Evolutionary conservation across 1,139 yeast species (phyloP).

Genomic region (Blastobotrys apis): DNA sequence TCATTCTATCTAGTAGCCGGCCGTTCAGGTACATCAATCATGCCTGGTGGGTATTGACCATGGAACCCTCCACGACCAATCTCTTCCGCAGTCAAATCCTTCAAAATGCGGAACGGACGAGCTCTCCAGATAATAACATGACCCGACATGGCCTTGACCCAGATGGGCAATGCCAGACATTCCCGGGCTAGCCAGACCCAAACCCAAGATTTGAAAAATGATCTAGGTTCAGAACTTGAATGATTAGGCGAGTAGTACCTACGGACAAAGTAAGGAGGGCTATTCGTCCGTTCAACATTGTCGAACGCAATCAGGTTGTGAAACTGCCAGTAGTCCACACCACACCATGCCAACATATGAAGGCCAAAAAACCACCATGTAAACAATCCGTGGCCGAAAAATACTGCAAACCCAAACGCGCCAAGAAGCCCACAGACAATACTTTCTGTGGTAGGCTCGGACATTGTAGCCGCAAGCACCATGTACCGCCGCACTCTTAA

Average conservation of each 20-base stretch:
- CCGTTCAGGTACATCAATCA: not conserved
- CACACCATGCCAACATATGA: slow-evolving; percentile 62
- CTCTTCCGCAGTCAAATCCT: slow-evolving; percentile 76
- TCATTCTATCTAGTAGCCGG: not conserved
- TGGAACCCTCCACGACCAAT: slow-evolving; percentile 27
- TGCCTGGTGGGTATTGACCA: not conserved
- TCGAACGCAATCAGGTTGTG: slow-evolving; percentile 40
- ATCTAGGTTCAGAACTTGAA: slow-evolving; percentile 9
- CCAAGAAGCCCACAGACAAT: slow-evolving; percentile 62
- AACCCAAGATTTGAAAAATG: slow-evolving; percentile 37
- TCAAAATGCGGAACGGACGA: slow-evolving; percentile 59
- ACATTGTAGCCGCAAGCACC: slow-evolving; percentile 78
- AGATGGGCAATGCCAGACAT: slow-evolving; percentile 71
- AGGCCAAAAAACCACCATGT: slow-evolving; percentile 39
- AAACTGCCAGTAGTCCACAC: slow-evolving; percentile 59
- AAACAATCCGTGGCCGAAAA: slow-evolving; percentile 29
- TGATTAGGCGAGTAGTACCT: slow-evolving; percentile 27
- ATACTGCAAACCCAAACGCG: slow-evolving; percentile 50
- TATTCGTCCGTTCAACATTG: slow-evolving; percentile 30
- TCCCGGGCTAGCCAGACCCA: slow-evolving; percentile 67
- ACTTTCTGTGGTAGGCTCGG: slow-evolving; percentile 85
- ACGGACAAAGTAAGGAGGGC: slow-evolving; percentile 31
- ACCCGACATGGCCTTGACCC: slow-evolving; percentile 79
- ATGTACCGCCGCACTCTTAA: slow-evolving; percentile 82
- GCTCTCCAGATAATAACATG: slow-evolving; percentile 81